phyloP scores from a whole-genome alignment of 2,329 filamentous ascomycete genomes.

The Myriosclerotinia curreyana region DNA sequence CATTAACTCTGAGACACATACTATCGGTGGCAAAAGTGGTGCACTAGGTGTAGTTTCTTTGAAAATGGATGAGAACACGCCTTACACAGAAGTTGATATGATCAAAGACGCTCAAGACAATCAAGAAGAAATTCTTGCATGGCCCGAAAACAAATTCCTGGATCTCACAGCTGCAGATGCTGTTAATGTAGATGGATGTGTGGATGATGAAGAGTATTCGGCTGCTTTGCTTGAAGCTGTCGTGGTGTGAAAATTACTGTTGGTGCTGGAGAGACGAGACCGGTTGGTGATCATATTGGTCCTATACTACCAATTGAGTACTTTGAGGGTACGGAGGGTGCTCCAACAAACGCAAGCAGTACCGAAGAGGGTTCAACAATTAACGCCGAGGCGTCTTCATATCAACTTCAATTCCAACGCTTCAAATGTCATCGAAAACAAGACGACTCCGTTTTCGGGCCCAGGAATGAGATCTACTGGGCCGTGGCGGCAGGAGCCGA shows the following conservation, averaged over 20 bases:
- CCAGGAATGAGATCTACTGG: too few relatives aligned
- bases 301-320: background rate
- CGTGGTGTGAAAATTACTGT: background rate
- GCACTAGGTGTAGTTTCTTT: too few relatives aligned
- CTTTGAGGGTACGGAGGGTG: background rate
- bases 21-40: too few relatives aligned
- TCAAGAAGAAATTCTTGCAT: too few relatives aligned
- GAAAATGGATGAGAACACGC: too few relatives aligned
- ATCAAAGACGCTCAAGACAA: too few relatives aligned
- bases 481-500: too few relatives aligned
- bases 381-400: background rate
- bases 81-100: too few relatives aligned
- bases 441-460: too few relatives aligned
- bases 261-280: background rate
- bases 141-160: too few relatives aligned
- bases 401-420: background rate
- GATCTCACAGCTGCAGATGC: background rate
- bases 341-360: background rate
- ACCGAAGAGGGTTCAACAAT: background rate
- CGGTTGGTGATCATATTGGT: background rate
- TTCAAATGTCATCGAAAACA: constrained; percentile 2
- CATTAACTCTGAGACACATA: too few relatives aligned
- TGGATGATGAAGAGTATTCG: background rate
- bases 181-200: background rate
- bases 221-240: background rate